Base-by-base conservation (phyloP, 768 basidiomycete genomes). In the Gautieria morchelliformis region DNA sequence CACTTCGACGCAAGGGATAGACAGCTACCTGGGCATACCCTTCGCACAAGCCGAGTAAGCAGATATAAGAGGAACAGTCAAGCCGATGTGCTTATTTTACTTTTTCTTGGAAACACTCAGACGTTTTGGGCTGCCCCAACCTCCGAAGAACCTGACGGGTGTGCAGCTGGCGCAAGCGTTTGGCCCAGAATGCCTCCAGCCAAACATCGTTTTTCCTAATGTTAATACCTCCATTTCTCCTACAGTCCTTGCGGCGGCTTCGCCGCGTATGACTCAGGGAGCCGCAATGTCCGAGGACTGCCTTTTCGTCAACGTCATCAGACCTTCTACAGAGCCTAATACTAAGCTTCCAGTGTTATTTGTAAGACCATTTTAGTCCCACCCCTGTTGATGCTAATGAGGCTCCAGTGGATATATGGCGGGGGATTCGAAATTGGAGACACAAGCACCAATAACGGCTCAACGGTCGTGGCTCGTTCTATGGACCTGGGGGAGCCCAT, bases 271-370 rank as follows among this genome's bases (percentile, higher is more conserved):
- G n/a, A n/a, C n/a, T n/a, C n/a, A n/a, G n/a, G n/a, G n/a, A n/a
- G n/a, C n/a, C n/a, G n/a, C n/a, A 37, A 53, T n/a, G 39, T 58
- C 57, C 10, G 57, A 58, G 51, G 50, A 58, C 30, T 58, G 81
- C 66, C 68, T 83, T 19, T 79, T 74, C 1, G 58, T 84, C 39
- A 81, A 83, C 59, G 74, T 83, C 17, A 62, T 79, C 27, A 74
- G 72, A 52, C 80, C 82, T 5, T 64, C 67, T 1, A 71, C 76
- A 1, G 74, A 71, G 0, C 54, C 75, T 1, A 62, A 63, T 0
- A n/a, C n/a, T n/a, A 77, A 76, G 52, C 67, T 82, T 3, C 82
- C 82, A 2, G 78, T 84, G 7, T 68, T 79, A 19, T 78, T 75
- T 32, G 81, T 81, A 65, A 46, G 78, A 14, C 39, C 22, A n/a